Evolutionary conservation across 108 stramenopile species (phyloP).

Genomic region (Nitzschia palea): DNA sequence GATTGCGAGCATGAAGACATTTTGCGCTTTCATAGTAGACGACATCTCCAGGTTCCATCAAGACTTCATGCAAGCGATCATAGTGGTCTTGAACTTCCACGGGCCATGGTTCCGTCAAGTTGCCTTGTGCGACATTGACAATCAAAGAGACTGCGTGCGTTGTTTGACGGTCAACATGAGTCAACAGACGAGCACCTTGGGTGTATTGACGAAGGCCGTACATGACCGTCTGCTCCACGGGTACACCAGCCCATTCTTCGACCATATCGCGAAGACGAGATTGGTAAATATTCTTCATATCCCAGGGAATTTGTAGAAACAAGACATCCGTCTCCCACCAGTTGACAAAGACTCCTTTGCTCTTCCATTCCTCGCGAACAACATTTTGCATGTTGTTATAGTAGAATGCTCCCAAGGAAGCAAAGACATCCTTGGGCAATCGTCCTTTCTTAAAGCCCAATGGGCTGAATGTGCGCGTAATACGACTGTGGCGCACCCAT

Average conservation of each 20-base stretch:
- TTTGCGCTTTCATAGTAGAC: conserved; percentile 90
- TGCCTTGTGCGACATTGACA: conserved; percentile 90
- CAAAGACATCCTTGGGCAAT: conserved; percentile 71
- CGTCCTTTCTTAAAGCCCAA: conserved; percentile 69
- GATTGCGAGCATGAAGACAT: conserved; percentile 81
- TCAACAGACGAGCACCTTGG: conserved; percentile 77
- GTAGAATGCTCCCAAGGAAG: conserved; percentile 78
- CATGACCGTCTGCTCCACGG: conserved; percentile 87
- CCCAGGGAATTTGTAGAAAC: conserved; percentile 78
- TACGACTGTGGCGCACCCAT: conserved; percentile 54
- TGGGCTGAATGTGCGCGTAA: conserved; percentile 60
- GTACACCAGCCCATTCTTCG: conserved; percentile 79
- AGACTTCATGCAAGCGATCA: conserved; percentile 66
- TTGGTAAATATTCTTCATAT: conserved; percentile 70
- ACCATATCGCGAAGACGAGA: conserved; percentile 62
- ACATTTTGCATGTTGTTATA: conserved; percentile 73
- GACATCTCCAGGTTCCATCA: conserved; percentile 82
- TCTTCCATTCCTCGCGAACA: conserved; percentile 77
- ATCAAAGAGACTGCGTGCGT: conserved; percentile 91
- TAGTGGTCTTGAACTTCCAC: conserved; percentile 79
- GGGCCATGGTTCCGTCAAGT: conserved; percentile 75
- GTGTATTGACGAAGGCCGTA: conserved; percentile 92
- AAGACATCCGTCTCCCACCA: conserved; percentile 82
- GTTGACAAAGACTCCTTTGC: conserved; percentile 84
- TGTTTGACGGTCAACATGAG: conserved; percentile 84